These are phyloP conservation scores for Anethum foeniculum DNA, from an alignment of 140 eudicot species.

Conservation along the genomic window DNA sequence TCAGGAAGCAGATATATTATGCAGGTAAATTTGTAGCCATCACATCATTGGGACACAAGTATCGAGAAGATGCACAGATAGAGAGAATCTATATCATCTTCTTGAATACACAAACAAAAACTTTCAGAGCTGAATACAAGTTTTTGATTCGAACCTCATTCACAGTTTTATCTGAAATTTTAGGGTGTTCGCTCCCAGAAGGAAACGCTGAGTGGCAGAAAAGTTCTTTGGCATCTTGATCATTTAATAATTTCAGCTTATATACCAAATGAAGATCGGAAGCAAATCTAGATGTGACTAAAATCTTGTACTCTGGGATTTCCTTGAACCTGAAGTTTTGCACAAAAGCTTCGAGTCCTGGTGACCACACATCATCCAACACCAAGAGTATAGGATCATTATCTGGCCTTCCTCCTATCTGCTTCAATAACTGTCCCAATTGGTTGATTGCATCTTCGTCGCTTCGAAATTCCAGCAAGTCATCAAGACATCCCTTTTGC, in stretches of 20 bases:
- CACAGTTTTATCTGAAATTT: not conserved
- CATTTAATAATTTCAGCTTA: constrained; percentile 1
- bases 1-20: not conserved
- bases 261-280: not conserved
- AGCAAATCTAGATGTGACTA: constrained; percentile 8
- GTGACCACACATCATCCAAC: constrained; percentile 15
- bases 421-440: constrained; percentile 9
- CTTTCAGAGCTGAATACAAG: not conserved
- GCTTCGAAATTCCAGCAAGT: not conserved
- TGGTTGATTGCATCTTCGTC: constrained; percentile 8
- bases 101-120: not conserved
- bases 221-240: constrained; percentile 1
- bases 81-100: not conserved
- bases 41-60: not conserved
- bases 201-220: constrained; percentile 4
- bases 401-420: constrained; percentile 4
- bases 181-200: not conserved
- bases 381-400: constrained; percentile 10
- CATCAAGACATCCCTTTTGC: constrained; percentile 8
- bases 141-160: constrained; percentile 7
- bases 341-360: constrained; percentile 5
- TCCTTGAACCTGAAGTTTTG: constrained; percentile 11
- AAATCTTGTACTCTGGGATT: constrained; percentile 8
- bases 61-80: not conserved
- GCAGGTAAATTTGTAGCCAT: not conserved